Evolutionary conservation across 176 grass and related monocot genomes (phyloP).

Genomic region (Triticum dicoccoides): DNA sequence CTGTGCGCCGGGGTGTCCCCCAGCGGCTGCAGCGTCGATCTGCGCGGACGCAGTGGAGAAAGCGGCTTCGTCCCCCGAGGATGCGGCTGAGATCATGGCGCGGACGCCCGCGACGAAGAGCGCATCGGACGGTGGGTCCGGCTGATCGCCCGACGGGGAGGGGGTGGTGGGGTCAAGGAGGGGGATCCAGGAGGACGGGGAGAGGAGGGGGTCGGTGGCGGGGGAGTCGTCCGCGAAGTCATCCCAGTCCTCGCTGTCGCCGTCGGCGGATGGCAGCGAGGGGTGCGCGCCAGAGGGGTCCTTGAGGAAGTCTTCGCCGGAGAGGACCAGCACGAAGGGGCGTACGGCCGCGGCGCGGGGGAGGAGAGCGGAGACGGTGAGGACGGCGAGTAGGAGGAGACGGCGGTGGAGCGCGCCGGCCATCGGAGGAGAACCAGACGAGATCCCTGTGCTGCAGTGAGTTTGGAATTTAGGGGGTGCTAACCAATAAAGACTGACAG

Average conservation of each 20-base stretch:
- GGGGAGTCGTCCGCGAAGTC: conserved; percentile 66
- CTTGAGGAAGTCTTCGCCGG: conserved; percentile 75
- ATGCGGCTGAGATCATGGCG: conserved; percentile 72
- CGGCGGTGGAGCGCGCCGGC: conserved; percentile 27
- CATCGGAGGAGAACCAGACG: conserved; percentile 34
- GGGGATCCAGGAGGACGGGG: conserved; percentile 65
- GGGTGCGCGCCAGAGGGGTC: conserved; percentile 52
- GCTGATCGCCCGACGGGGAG: conserved; percentile 31
- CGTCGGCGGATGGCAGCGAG: conserved; percentile 42
- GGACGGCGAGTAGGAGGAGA: conserved; percentile 34
- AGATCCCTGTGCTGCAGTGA: conserved; percentile 30
- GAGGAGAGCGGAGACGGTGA: conserved; percentile 12
- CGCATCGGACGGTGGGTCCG: conserved; percentile 37
- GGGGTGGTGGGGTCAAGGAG: conserved; percentile 54
- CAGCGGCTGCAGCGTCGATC: conserved; percentile 61
- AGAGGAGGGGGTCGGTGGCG: conserved; percentile 31
- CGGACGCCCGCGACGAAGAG: conserved; percentile 57
- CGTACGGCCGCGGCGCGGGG: conserved; percentile 37
- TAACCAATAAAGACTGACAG: conserved; percentile 22
- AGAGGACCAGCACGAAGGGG: conserved; percentile 71
- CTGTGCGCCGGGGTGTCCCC: conserved; percentile 65
- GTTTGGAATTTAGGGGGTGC: not conserved
- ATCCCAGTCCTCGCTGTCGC: conserved; percentile 71
- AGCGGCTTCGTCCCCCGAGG: conserved; percentile 58
- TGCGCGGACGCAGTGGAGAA: conserved; percentile 62